These are phyloP conservation scores for Globisporangium barbulae DNA, from an alignment of 352 stramenopile genomes.

Conservation along the genomic window DNA sequence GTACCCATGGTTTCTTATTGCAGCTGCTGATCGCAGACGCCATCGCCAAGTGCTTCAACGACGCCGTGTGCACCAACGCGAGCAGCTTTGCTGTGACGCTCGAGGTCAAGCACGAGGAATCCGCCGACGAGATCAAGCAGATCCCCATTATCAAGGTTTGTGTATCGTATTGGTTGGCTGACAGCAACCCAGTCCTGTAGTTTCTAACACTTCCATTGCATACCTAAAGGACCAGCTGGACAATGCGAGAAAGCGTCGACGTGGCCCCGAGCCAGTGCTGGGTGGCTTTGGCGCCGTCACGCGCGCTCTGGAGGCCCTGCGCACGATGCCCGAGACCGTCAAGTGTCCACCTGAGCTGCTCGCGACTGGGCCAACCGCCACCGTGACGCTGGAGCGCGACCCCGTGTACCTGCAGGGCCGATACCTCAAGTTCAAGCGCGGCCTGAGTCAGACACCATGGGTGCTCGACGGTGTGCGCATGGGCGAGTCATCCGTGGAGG, in stretches of 20 bases:
- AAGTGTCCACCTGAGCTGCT: conserved; percentile 48
- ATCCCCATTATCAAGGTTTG: conserved; percentile 72
- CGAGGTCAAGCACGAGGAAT: conserved; percentile 65
- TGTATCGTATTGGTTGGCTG: background rate
- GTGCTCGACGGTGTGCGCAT: conserved; percentile 84
- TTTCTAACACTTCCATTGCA: too few species aligned
- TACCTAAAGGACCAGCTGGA: conserved; percentile 55
- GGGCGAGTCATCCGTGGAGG: conserved; percentile 88
- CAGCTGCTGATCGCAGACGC: conserved; percentile 43
- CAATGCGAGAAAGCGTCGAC: conserved; percentile 57
- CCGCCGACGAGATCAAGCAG: conserved; percentile 69
- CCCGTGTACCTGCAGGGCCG: conserved; percentile 86
- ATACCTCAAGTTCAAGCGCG: conserved; percentile 90
- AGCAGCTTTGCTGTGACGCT: conserved; percentile 70
- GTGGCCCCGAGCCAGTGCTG: conserved; percentile 54
- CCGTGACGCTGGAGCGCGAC: conserved; percentile 61
- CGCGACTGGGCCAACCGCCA: conserved; percentile 31
- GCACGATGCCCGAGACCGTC: conserved; percentile 46
- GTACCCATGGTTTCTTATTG: background rate
- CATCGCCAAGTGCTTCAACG: conserved; percentile 42
- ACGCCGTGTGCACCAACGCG: conserved; percentile 47
- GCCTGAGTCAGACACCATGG: conserved; percentile 90
- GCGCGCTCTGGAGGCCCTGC: conserved; percentile 48
- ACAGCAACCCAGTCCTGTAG: background rate
- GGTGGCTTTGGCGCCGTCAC: conserved; percentile 80